Evolutionary conservation across 768 basidiomycete species (phyloP).

Genomic region (Amyloporia xantha): DNA sequence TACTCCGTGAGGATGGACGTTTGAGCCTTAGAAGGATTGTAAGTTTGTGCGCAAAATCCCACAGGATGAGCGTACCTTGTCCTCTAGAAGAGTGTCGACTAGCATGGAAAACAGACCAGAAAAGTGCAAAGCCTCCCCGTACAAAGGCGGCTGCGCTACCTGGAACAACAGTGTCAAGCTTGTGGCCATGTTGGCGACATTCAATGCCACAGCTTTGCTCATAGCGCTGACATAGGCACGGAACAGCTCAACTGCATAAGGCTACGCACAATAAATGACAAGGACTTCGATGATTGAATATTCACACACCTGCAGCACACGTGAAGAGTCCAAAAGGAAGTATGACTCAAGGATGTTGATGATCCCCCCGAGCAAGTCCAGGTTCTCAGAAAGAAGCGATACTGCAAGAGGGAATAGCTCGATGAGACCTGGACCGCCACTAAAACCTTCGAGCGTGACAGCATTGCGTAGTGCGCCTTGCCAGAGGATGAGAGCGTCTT

Average conservation of each 20-base stretch:
- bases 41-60: neutral
- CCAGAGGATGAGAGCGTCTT: conserved; percentile 77
- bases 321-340: conserved; percentile 58
- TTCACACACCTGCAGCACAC: conserved; percentile 51
- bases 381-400: conserved; percentile 53
- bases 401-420: conserved; percentile 62
- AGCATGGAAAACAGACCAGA: conserved; percentile 68
- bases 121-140: conserved; percentile 68
- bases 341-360: conserved; percentile 71
- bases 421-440: conserved; percentile 45
- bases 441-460: conserved; percentile 38
- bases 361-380: conserved; percentile 68
- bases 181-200: conserved; percentile 58
- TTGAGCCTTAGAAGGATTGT: conserved; percentile 26
- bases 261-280: conserved; percentile 30
- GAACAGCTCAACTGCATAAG: conserved; percentile 50
- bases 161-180: conserved; percentile 57
- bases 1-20: conserved; percentile 55
- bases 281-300: neutral
- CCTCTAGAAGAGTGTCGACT: conserved; percentile 53
- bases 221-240: conserved; percentile 47
- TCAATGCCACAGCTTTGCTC: conserved; percentile 41
- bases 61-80: conserved; percentile 45
- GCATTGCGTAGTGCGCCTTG: conserved; percentile 62
- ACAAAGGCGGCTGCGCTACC: conserved; percentile 51